Evolutionary conservation across 495 filamentous ascomycete species (phyloP), one percentile per base, ranked within the genome.

Genomic region (Aspergillus coremiiformis): DNA sequence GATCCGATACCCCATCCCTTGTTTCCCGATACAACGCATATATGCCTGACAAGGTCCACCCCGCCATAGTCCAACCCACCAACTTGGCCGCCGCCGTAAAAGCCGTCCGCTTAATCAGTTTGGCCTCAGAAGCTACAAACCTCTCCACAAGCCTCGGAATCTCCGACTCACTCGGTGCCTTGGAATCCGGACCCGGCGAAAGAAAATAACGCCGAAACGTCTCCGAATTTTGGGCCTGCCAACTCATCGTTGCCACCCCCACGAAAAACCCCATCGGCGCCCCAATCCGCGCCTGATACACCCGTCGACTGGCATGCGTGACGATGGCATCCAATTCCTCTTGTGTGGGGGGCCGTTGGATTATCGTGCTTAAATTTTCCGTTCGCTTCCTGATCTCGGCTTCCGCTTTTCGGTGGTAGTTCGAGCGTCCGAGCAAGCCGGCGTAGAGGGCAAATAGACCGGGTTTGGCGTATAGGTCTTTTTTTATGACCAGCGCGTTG

Each of bases 281-380:
- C 0, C 64, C 65, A 5, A 58, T 42, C 15, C 58, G 49, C 3
- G 41, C 22, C 15, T 60, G 42, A 52, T 69, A 68, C 5, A 67
- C 20, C 6, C 26, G 23, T 1, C 52, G 53, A 5, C 64, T 63
- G 22, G 39, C 32, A 43, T 56, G 54, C 19, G 53, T 52, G n/a
- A 62, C 57, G 21, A 67, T 54, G 5, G 62, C 64, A 54, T 74
- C 68, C 11, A 72, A n/a, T 42, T 74, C 71, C 5, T 60, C 54
- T 45, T 74, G 71, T 5, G 63, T 68, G 1, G 59, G 57, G 8
- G 46, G 15, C 12, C 71, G 70, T 9, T 58, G 56, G 3, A 65
- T 42, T 0, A 66, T 1, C 2, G 58, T 44, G 30, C 57, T 59
- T 7, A 43, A 29, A 14, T 50, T 57, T 15, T 65, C 60, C 1